Evolutionary conservation across 2,329 filamentous ascomycete genomes (phyloP), one percentile per base, ranked within the genome.

Genomic region (Fusarium buxicola): DNA sequence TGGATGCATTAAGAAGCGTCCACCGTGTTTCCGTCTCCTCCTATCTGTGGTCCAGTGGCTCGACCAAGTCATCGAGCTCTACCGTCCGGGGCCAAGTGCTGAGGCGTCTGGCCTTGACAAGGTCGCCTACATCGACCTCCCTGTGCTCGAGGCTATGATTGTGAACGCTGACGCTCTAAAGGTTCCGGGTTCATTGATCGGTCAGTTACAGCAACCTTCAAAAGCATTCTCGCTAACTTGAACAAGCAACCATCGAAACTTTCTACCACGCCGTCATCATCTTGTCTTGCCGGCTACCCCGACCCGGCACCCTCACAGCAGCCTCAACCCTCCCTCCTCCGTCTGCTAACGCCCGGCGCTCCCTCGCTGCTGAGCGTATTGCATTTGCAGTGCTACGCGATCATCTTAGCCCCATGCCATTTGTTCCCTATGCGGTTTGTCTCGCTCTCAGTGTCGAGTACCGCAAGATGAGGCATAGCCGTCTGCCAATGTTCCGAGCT

Each of bases 201-300:
- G 83, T 86, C 60, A 60, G 78, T 72, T 8, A 1, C 11, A 8
- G 47, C 4, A 32, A 2, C 1, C 3, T 15, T 8, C 10, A 7
- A 5, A 40, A 1, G 8, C 18, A 5, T 7, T 39, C 12, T 11
- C 7, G 11, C 71, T 76, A 41, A 77, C 52, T 25, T 24, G 2
- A 4, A 7, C 6, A 32, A 86, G 85, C 81, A 8, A 88, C 86
- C 0, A 79, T 89, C 7, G 86, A 89, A 63, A 81, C 84, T 1
- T 82, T 89, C 13, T 89, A 89, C 65, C 86, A 89, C 65, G 85
- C 86, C 4, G 83, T 89, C 7, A 83, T 85, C 31, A 87, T 89
- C 8, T 75, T 89, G 2, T 88, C 86, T 0, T 88, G 84, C 45
- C 81, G 86, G n/a, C 79, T 83, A 6, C 77, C 82, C 4, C 72